Evolutionary conservation across 2,329 filamentous ascomycete species (phyloP).

Genomic region (Aspergillus fumigatus): DNA sequence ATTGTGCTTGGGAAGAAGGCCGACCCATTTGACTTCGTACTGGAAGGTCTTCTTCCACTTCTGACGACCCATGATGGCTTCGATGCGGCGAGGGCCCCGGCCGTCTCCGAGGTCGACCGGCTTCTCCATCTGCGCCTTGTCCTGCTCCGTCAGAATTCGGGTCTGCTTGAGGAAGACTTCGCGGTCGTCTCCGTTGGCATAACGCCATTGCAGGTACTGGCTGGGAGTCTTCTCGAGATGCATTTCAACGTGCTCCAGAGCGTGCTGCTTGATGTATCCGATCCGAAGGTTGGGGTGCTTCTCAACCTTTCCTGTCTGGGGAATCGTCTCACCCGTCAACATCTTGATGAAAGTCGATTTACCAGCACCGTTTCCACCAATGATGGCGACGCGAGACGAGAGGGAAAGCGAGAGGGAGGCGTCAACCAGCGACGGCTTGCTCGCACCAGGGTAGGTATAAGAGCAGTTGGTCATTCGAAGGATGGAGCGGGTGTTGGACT

Average conservation of each 20-base stretch:
- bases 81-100: slow-evolving; percentile 69
- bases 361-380: slow-evolving; percentile 94
- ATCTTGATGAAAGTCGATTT: slow-evolving; percentile 99
- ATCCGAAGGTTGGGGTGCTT: slow-evolving; percentile 99
- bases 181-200: slow-evolving; percentile 92
- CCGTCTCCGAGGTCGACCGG: slow-evolving; percentile 80
- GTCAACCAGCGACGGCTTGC: slow-evolving; percentile 81
- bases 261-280: slow-evolving; percentile 99
- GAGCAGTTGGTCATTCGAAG: slow-evolving; percentile 90
- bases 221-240: slow-evolving; percentile 98
- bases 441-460: slow-evolving; percentile 85
- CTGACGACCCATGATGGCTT: slow-evolving; percentile 88
- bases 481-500: slow-evolving; percentile 89
- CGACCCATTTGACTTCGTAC: slow-evolving; percentile 95
- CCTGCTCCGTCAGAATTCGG: slow-evolving; percentile 77
- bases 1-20: slow-evolving; percentile 88
- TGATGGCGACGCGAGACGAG: slow-evolving; percentile 91
- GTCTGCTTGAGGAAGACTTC: slow-evolving; percentile 98
- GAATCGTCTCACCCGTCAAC: slow-evolving; percentile 86
- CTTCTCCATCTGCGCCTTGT: slow-evolving; percentile 89
- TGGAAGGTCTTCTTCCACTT: slow-evolving; percentile 99
- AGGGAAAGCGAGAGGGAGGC: slow-evolving; percentile 84
- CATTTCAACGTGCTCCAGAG: slow-evolving; percentile 98
- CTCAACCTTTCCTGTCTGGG: slow-evolving; percentile 79
- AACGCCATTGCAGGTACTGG: slow-evolving; percentile 98